These are phyloP conservation scores for Coemansia sp. DNA, from an alignment of 192 early-diverging fungal genomes.

Conservation along the genomic window DNA sequence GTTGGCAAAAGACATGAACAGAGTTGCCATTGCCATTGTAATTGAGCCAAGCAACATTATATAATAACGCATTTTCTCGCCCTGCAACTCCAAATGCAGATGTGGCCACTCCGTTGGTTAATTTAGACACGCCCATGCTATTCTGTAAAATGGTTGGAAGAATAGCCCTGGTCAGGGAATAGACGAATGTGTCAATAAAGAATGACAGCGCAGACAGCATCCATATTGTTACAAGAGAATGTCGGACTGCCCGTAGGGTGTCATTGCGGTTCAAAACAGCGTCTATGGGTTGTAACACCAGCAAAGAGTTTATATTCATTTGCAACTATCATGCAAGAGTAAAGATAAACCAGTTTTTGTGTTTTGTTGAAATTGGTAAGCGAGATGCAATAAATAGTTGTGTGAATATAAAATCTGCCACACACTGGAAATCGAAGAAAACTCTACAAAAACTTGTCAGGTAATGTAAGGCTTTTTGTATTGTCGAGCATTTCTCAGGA, in stretches of 20 bases:
- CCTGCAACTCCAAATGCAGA: slow-evolving; percentile 39
- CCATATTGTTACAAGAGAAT: not conserved
- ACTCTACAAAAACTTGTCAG: not conserved
- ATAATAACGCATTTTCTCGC: slow-evolving; percentile 27
- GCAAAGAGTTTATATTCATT: too few relatives aligned
- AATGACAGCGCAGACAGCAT: slow-evolving; percentile 26
- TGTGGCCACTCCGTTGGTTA: slow-evolving; percentile 32
- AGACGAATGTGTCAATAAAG: slow-evolving; percentile 40
- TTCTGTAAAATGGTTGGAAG: slow-evolving; percentile 32
- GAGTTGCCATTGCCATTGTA: not conserved
- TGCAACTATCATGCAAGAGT: too few relatives aligned
- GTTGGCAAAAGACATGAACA: slow-evolving; percentile 21
- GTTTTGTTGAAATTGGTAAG: too few relatives aligned
- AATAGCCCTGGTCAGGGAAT: slow-evolving; percentile 27
- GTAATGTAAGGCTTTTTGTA: not conserved
- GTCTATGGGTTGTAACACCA: too few relatives aligned
- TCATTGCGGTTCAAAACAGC: too few relatives aligned
- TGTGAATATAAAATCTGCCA: too few relatives aligned
- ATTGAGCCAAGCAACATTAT: slow-evolving; percentile 27
- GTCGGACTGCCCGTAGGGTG: too few relatives aligned
- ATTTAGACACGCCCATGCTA: slow-evolving; percentile 25
- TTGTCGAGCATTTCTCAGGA: too few relatives aligned
- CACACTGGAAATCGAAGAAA: too few relatives aligned
- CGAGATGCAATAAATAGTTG: too few relatives aligned
- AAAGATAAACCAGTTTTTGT: too few relatives aligned